Evolutionary conservation across 768 basidiomycete species (phyloP).

Genomic region (Termitomyces bulborhizus): DNA sequence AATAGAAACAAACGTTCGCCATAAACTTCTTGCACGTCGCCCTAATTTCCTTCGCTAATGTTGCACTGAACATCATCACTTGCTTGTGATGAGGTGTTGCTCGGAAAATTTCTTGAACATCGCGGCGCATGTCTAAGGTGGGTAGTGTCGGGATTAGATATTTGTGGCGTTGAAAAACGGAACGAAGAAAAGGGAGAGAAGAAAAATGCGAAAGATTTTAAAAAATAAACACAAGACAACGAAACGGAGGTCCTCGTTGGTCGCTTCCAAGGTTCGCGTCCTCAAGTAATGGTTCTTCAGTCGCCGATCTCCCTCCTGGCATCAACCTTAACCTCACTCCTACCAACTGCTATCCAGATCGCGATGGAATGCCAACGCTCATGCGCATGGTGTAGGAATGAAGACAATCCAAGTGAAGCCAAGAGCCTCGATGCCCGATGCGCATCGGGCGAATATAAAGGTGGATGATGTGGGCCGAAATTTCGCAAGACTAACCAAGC

Average conservation of each 20-base stretch:
- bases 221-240: slow-evolving; percentile 14
- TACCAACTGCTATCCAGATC: slow-evolving; percentile 31
- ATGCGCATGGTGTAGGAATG: slow-evolving; percentile 29
- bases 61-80: slow-evolving; percentile 99
- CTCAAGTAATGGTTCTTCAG: slow-evolving; percentile 26
- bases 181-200: slow-evolving; percentile 42
- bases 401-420: slow-evolving; percentile 35
- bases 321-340: slow-evolving; percentile 32
- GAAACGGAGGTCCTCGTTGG: slow-evolving; percentile 26
- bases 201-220: slow-evolving; percentile 26
- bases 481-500: slow-evolving; percentile 97
- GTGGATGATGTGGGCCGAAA: slow-evolving; percentile 53
- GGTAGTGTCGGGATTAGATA: slow-evolving; percentile 66
- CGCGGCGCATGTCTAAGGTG: slow-evolving; percentile 98
- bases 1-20: slow-evolving; percentile 72
- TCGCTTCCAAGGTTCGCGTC: slow-evolving; percentile 28
- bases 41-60: slow-evolving; percentile 93
- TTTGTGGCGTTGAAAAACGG: slow-evolving; percentile 41
- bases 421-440: slow-evolving; percentile 27
- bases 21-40: slow-evolving; percentile 99
- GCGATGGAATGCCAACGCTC: slow-evolving; percentile 30
- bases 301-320: slow-evolving; percentile 19
- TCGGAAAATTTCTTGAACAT: slow-evolving; percentile 99
- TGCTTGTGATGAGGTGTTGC: slow-evolving; percentile 99
- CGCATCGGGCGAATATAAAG: slow-evolving; percentile 42